These are phyloP conservation scores for Helotiales sp. DNA, from an alignment of 2,329 filamentous ascomycete genomes.

Conservation along the genomic window DNA sequence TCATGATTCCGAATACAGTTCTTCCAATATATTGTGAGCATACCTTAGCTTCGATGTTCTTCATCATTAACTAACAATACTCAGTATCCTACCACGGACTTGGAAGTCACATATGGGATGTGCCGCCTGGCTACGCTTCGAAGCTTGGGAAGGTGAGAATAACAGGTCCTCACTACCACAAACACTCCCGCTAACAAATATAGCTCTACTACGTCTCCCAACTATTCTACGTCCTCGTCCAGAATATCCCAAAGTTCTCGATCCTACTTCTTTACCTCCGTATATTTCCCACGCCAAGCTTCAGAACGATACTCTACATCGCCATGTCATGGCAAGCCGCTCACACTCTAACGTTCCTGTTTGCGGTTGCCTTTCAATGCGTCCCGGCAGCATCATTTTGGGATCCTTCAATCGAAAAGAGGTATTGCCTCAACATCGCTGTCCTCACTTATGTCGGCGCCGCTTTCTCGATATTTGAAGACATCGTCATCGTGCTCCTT, in stretches of 20 bases:
- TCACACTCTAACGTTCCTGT: constrained; percentile 7
- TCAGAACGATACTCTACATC: background rate
- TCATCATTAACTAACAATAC: background rate
- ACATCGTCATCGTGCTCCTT: constrained; percentile 63
- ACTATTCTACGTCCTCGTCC: constrained; percentile 10
- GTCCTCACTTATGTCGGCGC: constrained; percentile 66
- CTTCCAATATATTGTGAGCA: constrained; percentile 12
- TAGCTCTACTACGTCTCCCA: constrained; percentile 11
- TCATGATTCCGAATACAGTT: constrained; percentile 8
- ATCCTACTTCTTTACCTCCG: constrained; percentile 17
- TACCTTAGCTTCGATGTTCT: too few species aligned
- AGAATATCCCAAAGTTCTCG: constrained; percentile 10
- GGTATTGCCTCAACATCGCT: constrained; percentile 57
- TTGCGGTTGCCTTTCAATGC: constrained; percentile 14
- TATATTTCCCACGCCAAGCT: constrained; percentile 8
- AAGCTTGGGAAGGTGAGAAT: constrained; percentile 13
- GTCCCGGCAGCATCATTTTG: constrained; percentile 11
- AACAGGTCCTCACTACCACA: background rate
- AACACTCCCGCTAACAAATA: background rate
- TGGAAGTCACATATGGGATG: constrained; percentile 17
- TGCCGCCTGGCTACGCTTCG: constrained; percentile 5
- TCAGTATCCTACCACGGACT: constrained; percentile 15
- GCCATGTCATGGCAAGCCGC: background rate
- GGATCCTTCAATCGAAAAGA: constrained; percentile 14
- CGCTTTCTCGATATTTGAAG: constrained; percentile 67